Conservation (phyloP, 2,329 filamentous ascomycete genomes). For the Fusarium chlamydosporum region DNA sequence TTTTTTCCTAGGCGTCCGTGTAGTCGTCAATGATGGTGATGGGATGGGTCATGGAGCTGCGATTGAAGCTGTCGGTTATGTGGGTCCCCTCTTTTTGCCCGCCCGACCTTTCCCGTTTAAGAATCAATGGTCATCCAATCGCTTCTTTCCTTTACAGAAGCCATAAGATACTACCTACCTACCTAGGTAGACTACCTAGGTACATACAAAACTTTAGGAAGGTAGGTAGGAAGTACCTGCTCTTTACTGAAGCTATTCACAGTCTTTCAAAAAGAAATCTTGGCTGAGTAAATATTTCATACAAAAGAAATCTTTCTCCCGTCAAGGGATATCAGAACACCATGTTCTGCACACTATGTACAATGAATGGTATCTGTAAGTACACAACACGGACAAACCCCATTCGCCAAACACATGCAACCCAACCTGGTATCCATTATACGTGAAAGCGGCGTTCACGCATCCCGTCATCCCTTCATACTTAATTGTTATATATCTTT, state of each 20-base stretch:
- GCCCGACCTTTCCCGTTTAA: conserved; percentile 44
- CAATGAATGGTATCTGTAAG: conserved; percentile 43
- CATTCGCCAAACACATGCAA: conserved; percentile 45
- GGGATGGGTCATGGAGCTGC: conserved; percentile 46
- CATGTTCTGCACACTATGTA: conserved; percentile 42
- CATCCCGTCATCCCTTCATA: conserved; percentile 40
- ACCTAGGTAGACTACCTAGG: no score
- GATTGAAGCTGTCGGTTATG: conserved; percentile 48
- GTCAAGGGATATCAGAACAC: conserved; percentile 32
- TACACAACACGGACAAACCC: conserved; percentile 46
- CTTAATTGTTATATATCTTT: conserved; percentile 32
- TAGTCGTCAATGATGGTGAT: conserved; percentile 44
- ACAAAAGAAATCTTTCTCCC: conserved; percentile 28
- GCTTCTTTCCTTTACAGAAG: conserved; percentile 2
- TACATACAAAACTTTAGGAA: not conserved
- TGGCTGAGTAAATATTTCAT: not conserved
- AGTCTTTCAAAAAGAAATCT: not conserved
- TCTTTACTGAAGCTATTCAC: not conserved
- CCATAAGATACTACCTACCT: not conserved
- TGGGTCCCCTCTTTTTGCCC: conserved; percentile 48
- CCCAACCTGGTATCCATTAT: conserved; percentile 31
- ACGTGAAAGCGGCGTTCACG: conserved; percentile 37
- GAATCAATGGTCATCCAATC: conserved; percentile 15
- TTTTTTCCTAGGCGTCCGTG: conserved; percentile 35
- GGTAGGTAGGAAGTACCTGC: not conserved